These are phyloP conservation scores for Didymella sp. DNA, from an alignment of 2,329 filamentous ascomycete genomes.

Conservation along the genomic window DNA sequence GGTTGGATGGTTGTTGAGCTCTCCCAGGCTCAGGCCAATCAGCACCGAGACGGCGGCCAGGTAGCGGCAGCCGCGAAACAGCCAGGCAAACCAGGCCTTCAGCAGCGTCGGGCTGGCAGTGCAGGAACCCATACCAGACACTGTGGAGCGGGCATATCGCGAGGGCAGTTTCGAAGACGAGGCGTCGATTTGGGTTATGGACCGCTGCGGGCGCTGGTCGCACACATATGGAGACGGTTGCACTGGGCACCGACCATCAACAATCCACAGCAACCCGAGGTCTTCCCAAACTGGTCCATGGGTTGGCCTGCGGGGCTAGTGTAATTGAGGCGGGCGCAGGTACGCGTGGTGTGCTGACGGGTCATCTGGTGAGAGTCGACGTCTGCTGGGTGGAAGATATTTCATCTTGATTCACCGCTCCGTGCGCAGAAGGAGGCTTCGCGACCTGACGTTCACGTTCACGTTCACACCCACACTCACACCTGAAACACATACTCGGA, in stretches of 20 bases:
- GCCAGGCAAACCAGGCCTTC: conserved; percentile 41
- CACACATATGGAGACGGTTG: conserved; percentile 8
- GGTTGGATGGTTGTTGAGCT: conserved; percentile 40
- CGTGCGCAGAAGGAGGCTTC: neutral
- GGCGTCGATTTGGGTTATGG: conserved; percentile 14
- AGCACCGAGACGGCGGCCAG: neutral
- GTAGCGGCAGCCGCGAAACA: conserved; percentile 17
- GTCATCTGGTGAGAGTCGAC: conserved; percentile 4
- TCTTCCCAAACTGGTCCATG: conserved; percentile 24
- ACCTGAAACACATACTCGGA: conserved; percentile 11
- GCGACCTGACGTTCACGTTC: conserved; percentile 7
- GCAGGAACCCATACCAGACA: conserved; percentile 44
- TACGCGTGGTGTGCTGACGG: conserved; percentile 11
- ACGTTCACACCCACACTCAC: too few relatives aligned
- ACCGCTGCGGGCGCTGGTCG: conserved; percentile 1
- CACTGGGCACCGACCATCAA: conserved; percentile 26
- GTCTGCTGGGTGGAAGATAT: neutral
- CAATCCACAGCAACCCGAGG: conserved; percentile 18
- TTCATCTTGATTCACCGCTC: conserved; percentile 7
- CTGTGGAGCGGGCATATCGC: conserved; percentile 40
- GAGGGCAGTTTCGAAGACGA: conserved; percentile 21
- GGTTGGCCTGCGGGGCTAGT: conserved; percentile 31
- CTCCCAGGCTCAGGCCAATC: conserved; percentile 7
- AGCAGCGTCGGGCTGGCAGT: conserved; percentile 34
- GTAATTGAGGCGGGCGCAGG: neutral